Evolutionary conservation across 148 eudicot genomes (phyloP).

Genomic region (Camellia granthamiana): DNA sequence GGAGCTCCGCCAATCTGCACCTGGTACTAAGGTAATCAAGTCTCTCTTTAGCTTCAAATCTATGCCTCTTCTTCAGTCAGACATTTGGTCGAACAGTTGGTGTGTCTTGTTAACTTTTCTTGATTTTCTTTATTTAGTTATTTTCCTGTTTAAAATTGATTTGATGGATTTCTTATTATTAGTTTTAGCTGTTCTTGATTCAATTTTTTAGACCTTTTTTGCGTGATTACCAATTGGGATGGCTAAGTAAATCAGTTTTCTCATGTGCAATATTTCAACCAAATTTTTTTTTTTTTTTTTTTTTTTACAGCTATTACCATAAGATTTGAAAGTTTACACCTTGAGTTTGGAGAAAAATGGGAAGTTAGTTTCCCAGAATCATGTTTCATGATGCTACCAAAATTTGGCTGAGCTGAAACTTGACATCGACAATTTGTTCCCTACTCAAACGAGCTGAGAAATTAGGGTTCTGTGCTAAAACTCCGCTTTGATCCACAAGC

Average conservation of each 20-base stretch:
- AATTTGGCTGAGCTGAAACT: not conserved
- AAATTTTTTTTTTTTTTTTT: no score
- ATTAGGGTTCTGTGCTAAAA: not conserved
- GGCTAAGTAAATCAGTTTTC: not conserved
- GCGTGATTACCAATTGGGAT: not conserved
- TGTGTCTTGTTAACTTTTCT: not conserved
- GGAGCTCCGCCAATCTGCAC: slow-evolving; percentile 47
- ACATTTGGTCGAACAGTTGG: slow-evolving; percentile 35
- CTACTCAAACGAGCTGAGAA: not conserved
- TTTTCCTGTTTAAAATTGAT: not conserved
- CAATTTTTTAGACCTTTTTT: not conserved
- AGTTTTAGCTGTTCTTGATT: not conserved
- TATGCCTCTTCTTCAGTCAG: not conserved
- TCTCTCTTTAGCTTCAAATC: not conserved
- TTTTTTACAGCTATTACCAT: not conserved
- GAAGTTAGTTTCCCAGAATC: not conserved
- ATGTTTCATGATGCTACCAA: not conserved
- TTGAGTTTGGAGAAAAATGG: not conserved
- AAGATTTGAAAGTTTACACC: not conserved
- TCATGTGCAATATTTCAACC: no score
- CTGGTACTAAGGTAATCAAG: slow-evolving; percentile 65
- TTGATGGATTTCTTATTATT: not conserved
- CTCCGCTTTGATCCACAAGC: not conserved
- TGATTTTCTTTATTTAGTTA: not conserved
- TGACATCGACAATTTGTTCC: not conserved